A percentile compares a stretch with the other conserved stretches of the same genome.
Evolutionary conservation across 495 filamentous ascomycete genomes (phyloP).

Genomic region (Astrocystis sublimbata): DNA sequence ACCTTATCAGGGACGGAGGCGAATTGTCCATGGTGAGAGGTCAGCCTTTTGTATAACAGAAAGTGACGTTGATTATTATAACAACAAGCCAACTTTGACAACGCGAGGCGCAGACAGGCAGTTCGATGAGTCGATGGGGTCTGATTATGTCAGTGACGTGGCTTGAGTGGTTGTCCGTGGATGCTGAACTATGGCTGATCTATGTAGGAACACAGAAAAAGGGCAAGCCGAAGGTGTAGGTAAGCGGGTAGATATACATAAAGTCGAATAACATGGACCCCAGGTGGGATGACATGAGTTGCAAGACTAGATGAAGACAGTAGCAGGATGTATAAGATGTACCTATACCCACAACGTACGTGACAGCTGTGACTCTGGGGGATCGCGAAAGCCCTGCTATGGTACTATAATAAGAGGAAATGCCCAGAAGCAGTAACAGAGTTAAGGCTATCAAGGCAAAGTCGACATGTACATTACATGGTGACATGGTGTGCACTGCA

Average conservation of each 20-base stretch:
- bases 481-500: neutral
- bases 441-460: conserved; percentile 2
- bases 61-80: conserved; percentile 24
- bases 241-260: conserved; percentile 10
- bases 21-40: conserved; percentile 45
- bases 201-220: conserved; percentile 7
- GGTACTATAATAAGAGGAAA: conserved; percentile 12
- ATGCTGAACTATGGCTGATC: neutral
- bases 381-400: conserved; percentile 1
- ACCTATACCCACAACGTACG: conserved; percentile 13
- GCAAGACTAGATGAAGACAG: neutral
- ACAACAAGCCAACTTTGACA: conserved; percentile 16
- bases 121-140: neutral
- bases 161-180: neutral
- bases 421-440: neutral
- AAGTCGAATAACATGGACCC: neutral
- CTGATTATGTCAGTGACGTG: conserved; percentile 16
- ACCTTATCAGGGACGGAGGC: conserved; percentile 51
- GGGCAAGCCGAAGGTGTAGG: conserved; percentile 2
- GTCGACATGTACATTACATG: conserved; percentile 1
- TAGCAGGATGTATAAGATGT: conserved; percentile 8
- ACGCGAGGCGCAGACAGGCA: conserved; percentile 1
- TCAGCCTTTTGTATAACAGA: neutral
- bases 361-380: conserved; percentile 6
- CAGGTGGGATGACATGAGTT: conserved; percentile 1